These are phyloP conservation scores for Aspergillus haitiensis DNA, from an alignment of 495 filamentous ascomycete genomes.

Conservation along the genomic window DNA sequence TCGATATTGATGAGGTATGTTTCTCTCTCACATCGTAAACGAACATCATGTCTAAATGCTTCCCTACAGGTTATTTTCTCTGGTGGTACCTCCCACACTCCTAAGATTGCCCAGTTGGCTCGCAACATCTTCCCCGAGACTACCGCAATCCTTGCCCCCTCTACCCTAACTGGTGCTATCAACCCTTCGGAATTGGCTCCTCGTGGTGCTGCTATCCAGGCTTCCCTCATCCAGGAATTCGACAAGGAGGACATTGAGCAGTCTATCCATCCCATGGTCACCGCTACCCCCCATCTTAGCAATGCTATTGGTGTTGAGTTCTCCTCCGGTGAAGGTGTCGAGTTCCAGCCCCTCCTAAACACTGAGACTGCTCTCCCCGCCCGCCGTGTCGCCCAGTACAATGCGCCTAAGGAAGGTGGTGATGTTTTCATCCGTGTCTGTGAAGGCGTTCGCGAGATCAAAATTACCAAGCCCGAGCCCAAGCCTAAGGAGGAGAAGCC, in stretches of 20 bases:
- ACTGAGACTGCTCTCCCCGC: slow-evolving; percentile 89
- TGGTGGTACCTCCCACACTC: slow-evolving; percentile 90
- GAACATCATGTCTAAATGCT: slow-evolving; percentile 5
- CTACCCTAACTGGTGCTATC: slow-evolving; percentile 71
- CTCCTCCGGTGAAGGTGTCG: slow-evolving; percentile 58
- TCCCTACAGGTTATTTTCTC: slow-evolving; percentile 73
- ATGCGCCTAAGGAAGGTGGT: slow-evolving; percentile 72
- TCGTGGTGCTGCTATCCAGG: slow-evolving; percentile 92
- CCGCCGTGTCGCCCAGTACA: slow-evolving; percentile 74
- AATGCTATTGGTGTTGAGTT: slow-evolving; percentile 87
- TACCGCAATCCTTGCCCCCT: slow-evolving; percentile 78
- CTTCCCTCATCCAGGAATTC: slow-evolving; percentile 87
- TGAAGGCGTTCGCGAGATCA: slow-evolving; percentile 85
- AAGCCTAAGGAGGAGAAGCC: slow-evolving; percentile 67
- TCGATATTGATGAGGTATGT: slow-evolving; percentile 82
- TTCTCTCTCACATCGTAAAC: background rate
- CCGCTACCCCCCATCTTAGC: slow-evolving; percentile 83
- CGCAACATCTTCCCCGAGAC: slow-evolving; percentile 74
- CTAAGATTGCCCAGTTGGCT: slow-evolving; percentile 79
- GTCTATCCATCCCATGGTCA: slow-evolving; percentile 92
- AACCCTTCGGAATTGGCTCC: slow-evolving; percentile 91
- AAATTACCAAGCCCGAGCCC: slow-evolving; percentile 80
- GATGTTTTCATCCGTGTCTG: slow-evolving; percentile 82
- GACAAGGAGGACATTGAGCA: slow-evolving; percentile 92
- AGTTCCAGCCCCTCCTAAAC: slow-evolving; percentile 75